Conservation (phyloP, 495 filamentous ascomycete species). For the Filosporella fistucella region DNA sequence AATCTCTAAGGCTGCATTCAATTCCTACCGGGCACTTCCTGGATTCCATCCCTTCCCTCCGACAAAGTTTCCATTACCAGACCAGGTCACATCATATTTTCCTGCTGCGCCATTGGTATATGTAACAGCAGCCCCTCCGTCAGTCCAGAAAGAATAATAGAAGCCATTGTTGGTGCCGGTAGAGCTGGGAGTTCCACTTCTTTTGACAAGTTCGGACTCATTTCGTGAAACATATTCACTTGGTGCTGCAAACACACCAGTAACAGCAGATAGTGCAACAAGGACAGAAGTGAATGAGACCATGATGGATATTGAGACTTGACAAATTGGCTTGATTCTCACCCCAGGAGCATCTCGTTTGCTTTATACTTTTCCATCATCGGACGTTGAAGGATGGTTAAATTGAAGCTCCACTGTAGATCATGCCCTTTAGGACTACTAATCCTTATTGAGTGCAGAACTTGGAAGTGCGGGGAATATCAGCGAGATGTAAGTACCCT, state of each 20-base stretch:
- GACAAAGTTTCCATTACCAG: conserved; percentile 57
- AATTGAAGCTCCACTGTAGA: too few species aligned
- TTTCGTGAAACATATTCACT: not conserved
- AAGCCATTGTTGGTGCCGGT: conserved; percentile 33
- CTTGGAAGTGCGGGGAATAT: too few species aligned
- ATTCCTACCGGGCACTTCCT: conserved; percentile 28
- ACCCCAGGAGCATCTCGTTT: too few species aligned
- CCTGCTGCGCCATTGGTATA: conserved; percentile 57
- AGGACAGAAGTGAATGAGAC: conserved; percentile 3
- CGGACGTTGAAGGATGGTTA: too few species aligned
- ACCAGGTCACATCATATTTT: conserved; percentile 55
- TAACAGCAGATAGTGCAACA: not conserved
- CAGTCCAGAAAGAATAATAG: conserved; percentile 65
- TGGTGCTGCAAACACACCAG: not conserved
- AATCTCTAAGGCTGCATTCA: not conserved
- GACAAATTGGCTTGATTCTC: too few species aligned
- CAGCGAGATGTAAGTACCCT: too few species aligned
- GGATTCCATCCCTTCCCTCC: conserved; percentile 41
- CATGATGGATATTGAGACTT: not conserved
- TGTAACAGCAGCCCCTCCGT: conserved; percentile 48
- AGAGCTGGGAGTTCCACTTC: not conserved
- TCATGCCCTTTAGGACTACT: too few species aligned
- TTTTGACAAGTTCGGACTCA: not conserved
- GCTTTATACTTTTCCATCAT: too few species aligned
- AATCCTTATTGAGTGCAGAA: too few species aligned